Percentiles rank a stretch among this genome's conserved stretches.
Evolutionary conservation across 495 filamentous ascomycete species (phyloP).

Genomic region (Aspergillus sparsus): DNA sequence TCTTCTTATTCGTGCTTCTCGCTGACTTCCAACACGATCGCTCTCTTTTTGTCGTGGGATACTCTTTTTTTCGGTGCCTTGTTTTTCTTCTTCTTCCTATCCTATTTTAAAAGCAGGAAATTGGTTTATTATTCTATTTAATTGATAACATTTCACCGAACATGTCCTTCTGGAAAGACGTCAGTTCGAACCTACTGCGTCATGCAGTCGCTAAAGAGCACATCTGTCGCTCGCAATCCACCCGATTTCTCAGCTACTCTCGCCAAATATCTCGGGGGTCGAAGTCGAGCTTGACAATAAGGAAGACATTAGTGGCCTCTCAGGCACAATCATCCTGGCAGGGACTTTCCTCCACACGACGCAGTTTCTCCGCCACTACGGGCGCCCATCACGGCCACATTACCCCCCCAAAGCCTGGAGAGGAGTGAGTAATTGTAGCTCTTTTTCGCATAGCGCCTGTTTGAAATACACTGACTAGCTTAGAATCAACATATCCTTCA

Average conservation of each 20-base stretch:
- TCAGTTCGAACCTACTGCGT: slow-evolving; percentile 38
- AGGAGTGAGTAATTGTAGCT: slow-evolving; percentile 67
- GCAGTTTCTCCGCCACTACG: slow-evolving; percentile 67
- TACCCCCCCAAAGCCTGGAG: slow-evolving; percentile 82
- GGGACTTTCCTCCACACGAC: slow-evolving; percentile 36
- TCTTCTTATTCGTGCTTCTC: slow-evolving; percentile 7
- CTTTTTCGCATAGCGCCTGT: background rate
- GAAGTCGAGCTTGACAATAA: slow-evolving; percentile 15
- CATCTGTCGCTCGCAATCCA: slow-evolving; percentile 35
- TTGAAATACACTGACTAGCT: background rate
- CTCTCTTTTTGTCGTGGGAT: background rate
- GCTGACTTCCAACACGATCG: background rate
- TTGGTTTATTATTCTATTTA: background rate
- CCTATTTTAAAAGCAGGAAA: slow-evolving; percentile 9
- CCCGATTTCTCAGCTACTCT: slow-evolving; percentile 37
- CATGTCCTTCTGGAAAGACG: slow-evolving; percentile 45
- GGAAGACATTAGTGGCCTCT: background rate
- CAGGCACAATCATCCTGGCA: slow-evolving; percentile 26
- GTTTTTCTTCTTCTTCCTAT: slow-evolving; percentile 9
- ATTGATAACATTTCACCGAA: slow-evolving; percentile 2
- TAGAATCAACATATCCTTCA: slow-evolving; percentile 86
- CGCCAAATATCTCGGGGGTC: slow-evolving; percentile 26
- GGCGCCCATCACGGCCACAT: slow-evolving; percentile 72
- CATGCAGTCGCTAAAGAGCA: slow-evolving; percentile 34
- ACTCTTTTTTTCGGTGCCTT: background rate